Evolutionary conservation across 345 rosid genomes (phyloP).

Genomic region (Ceriops tagal): DNA sequence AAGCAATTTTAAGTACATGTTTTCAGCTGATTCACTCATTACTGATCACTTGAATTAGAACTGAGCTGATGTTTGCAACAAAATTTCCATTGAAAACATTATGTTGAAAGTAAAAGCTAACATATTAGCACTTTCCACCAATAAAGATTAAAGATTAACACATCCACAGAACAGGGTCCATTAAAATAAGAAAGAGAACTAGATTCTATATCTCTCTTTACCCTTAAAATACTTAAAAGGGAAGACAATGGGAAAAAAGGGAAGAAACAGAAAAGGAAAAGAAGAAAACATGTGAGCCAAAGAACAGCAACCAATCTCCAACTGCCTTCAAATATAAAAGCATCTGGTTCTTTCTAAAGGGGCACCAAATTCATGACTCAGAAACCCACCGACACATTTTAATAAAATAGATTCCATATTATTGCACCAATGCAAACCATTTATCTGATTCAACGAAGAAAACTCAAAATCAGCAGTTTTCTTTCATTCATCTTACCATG

Average conservation of each 20-base stretch:
- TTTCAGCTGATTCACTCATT: too few relatives aligned
- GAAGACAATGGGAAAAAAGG: slow-evolving; percentile 26
- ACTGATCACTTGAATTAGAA: too few relatives aligned
- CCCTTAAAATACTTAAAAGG: slow-evolving; percentile 19
- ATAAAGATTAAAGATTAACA: not conserved
- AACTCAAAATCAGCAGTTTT: not conserved
- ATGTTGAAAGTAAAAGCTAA: too few relatives aligned
- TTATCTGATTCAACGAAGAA: not conserved
- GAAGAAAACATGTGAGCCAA: slow-evolving; percentile 31
- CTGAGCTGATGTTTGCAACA: too few relatives aligned
- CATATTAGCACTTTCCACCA: too few relatives aligned
- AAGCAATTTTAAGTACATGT: too few relatives aligned
- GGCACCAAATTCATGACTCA: not conserved
- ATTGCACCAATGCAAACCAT: not conserved
- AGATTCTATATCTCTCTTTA: not conserved
- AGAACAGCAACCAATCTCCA: slow-evolving; percentile 24
- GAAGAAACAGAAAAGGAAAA: slow-evolving; percentile 12
- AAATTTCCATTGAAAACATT: too few relatives aligned
- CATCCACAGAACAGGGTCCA: not conserved
- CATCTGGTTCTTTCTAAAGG: slow-evolving; percentile 19
- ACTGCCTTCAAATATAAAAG: slow-evolving; percentile 21
- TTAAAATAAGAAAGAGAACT: not conserved
- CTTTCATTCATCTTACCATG: not conserved
- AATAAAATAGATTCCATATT: not conserved
- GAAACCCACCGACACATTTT: slow-evolving; percentile 14